Percentiles rank a stretch among this genome's conserved stretches.
Conservation (phyloP, 345 rosid genomes). For the Geranium rotundifolium region DNA sequence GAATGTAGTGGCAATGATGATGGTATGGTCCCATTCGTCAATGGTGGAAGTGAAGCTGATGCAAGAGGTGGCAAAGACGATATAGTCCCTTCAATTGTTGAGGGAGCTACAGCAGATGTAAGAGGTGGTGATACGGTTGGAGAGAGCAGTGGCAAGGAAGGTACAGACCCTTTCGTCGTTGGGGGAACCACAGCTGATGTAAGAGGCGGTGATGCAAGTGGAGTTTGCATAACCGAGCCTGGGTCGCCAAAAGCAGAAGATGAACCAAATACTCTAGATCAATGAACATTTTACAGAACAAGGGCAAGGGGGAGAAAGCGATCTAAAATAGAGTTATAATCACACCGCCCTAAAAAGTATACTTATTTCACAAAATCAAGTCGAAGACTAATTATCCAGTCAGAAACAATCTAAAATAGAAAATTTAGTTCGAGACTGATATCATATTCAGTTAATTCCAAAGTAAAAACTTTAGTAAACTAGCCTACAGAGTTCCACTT, state of each 20-base stretch:
- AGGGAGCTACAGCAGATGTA: conserved; percentile 29
- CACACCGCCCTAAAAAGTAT: too few relatives aligned
- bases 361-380: too few relatives aligned
- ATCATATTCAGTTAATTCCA: neutral
- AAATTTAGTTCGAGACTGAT: too few relatives aligned
- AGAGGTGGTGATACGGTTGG: conserved; percentile 28
- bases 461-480: neutral
- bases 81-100: conserved; percentile 20
- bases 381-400: neutral
- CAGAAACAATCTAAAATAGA: conserved; percentile 3
- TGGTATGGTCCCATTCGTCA: conserved; percentile 26
- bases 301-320: too few relatives aligned
- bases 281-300: too few relatives aligned
- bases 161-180: neutral
- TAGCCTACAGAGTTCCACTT: neutral
- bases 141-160: neutral
- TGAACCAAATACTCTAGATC: too few relatives aligned
- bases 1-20: conserved; percentile 28
- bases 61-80: conserved; percentile 32
- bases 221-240: conserved; percentile 24
- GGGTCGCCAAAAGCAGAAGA: conserved; percentile 10
- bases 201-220: conserved; percentile 28
- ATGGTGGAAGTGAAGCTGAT: conserved; percentile 29
- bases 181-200: conserved; percentile 7
- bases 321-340: too few relatives aligned